Percentiles rank a stretch among this genome's conserved stretches.
phyloP scores from a whole-genome alignment of 2,329 filamentous ascomycete species.

The Colletotrichum gloeosporioides region DNA sequence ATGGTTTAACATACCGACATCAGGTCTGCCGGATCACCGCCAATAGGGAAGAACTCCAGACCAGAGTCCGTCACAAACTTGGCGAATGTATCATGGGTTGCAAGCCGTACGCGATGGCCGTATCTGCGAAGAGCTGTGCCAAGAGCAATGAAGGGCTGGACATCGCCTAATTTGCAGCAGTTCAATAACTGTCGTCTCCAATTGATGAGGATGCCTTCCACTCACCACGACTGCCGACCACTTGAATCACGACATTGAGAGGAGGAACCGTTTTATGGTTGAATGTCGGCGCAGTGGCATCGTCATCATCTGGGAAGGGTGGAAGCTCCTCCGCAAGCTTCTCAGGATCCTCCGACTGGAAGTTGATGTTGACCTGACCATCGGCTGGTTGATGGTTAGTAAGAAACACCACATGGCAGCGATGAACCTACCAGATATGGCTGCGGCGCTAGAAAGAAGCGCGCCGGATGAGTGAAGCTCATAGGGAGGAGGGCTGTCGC shows the following conservation, averaged over 20 bases:
- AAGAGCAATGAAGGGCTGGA: constrained; percentile 55
- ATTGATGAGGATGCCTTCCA: not conserved
- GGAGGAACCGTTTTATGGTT: not conserved
- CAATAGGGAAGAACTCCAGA: constrained; percentile 59
- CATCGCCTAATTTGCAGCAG: constrained; percentile 39
- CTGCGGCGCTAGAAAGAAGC: not conserved
- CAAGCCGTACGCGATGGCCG: constrained; percentile 49
- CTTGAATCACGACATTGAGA: constrained; percentile 22
- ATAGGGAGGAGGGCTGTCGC: not conserved
- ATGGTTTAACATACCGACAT: constrained; percentile 32
- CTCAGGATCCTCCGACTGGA: not conserved
- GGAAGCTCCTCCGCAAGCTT: not conserved
- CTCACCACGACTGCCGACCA: constrained; percentile 22
- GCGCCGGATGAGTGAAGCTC: constrained; percentile 11
- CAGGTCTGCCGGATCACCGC: constrained; percentile 53
- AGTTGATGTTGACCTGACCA: not conserved
- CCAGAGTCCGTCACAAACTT: constrained; percentile 51
- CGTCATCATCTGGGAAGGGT: not conserved
- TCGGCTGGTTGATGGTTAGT: not conserved
- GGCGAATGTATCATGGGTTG: constrained; percentile 55
- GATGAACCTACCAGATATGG: not conserved
- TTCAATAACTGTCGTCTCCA: not conserved
- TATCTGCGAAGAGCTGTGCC: constrained; percentile 45
- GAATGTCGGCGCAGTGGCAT: not conserved
- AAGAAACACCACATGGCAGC: not conserved